Base-by-base conservation (phyloP, 371 early-diverging fungal species). In the Mortierella sp. region DNA sequence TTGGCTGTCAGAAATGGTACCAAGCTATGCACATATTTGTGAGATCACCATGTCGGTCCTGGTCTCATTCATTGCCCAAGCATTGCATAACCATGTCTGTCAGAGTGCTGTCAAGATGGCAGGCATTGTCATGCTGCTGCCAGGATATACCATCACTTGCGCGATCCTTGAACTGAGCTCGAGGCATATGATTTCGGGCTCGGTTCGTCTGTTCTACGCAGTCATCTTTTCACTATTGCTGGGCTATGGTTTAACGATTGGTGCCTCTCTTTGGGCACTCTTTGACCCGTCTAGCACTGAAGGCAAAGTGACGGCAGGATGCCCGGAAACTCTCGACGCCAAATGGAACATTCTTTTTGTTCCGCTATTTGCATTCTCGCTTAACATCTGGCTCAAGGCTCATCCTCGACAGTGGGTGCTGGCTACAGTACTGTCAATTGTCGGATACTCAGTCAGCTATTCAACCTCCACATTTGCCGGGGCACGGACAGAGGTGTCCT, bases 161-260 rank as follows among this genome's bases (percentile, higher is more conserved):
- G 82, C 89, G 21, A 87, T 93, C 55, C 91, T 93, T 52, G 95
- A 95, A 66, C 76, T 95, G 14, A 87, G 91, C 0, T 90, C 94
- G 21, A 86, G 90, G 19, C 93, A 93, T 70, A 81, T 93, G 70
- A 84, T 91, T 26, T 90, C 92, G 43, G 95, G 95, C 14, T 87
- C 90, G 0, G 87, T 92, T 16, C 88, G 94, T 11, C 85, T 93
- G 64, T 91, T 92, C 30, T 89, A 91, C 73, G 87, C 94, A 9
- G 82, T 96, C 14, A 83, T 95, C 16, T 86, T 88, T 25, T 89
- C 92, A 0, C 82, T 93, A 67, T 81, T 91, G 59, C 84, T 91
- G 18, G 88, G 87, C 3, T 92, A 90, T 61, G 94, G 93, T 23
- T 81, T 94, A 61, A 84, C 87, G 1, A 85, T 92, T 37, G 94